These are phyloP conservation scores for Chaetomidium leptoderma DNA, from an alignment of 495 filamentous ascomycete genomes.

Conservation along the genomic window DNA sequence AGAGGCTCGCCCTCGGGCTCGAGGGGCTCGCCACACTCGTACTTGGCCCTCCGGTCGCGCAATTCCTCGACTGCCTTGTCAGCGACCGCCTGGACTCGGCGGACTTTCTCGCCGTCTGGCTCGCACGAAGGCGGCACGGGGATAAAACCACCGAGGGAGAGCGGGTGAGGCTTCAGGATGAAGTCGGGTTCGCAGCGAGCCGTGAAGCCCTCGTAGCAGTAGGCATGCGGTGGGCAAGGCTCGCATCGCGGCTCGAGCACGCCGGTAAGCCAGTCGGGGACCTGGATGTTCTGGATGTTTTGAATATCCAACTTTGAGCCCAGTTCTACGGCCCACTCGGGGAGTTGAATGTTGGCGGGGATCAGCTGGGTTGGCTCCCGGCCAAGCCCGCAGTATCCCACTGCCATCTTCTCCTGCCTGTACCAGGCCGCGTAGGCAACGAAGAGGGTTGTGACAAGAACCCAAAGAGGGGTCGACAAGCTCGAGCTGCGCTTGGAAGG, in stretches of 20 bases:
- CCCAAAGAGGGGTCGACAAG: constrained; percentile 54
- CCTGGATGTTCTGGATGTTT: constrained; percentile 27
- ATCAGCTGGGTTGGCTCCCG: constrained; percentile 49
- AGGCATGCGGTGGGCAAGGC: constrained; percentile 85
- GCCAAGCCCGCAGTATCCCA: constrained; percentile 91
- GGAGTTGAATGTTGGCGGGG: constrained; percentile 42
- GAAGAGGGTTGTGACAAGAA: constrained; percentile 62
- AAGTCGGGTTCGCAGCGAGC: constrained; percentile 83
- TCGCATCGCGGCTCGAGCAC: constrained; percentile 80
- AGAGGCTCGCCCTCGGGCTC: constrained; percentile 56
- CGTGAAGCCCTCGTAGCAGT: constrained; percentile 73
- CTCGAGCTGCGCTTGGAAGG: constrained; percentile 21
- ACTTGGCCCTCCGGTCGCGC: constrained; percentile 78
- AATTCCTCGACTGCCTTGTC: constrained; percentile 85
- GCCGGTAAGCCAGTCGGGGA: constrained; percentile 63
- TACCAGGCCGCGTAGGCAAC: constrained; percentile 75
- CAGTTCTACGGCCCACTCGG: constrained; percentile 39
- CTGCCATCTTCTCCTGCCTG: constrained; percentile 87
- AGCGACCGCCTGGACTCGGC: constrained; percentile 78
- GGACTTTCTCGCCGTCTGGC: constrained; percentile 86
- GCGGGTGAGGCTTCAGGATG: constrained; percentile 75
- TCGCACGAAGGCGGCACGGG: constrained; percentile 92
- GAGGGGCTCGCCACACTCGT: constrained; percentile 77
- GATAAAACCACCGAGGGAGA: constrained; percentile 73
- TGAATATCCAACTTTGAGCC: constrained; percentile 40